Conservation (phyloP, 768 basidiomycete species). For the Daedaleopsis sinensis region DNA sequence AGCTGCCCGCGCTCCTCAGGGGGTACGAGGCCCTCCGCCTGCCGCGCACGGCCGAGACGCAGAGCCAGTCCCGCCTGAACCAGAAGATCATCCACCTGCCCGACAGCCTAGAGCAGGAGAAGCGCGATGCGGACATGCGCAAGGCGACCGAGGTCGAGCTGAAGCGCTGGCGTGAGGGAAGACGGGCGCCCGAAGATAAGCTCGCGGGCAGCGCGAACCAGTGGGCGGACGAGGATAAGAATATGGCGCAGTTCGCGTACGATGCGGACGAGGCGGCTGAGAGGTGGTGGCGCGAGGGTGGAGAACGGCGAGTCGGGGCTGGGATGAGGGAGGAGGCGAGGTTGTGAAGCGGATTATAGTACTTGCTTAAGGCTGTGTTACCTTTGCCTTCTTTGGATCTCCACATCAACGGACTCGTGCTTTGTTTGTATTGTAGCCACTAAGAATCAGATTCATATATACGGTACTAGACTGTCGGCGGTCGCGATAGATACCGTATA, state of each 20-base stretch:
- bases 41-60: conserved; percentile 50
- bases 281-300: conserved; percentile 48
- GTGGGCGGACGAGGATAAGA: conserved; percentile 62
- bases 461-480: too few species aligned
- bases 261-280: conserved; percentile 56
- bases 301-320: conserved; percentile 8
- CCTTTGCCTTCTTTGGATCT: too few species aligned
- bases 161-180: conserved; percentile 25
- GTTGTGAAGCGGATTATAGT: neutral
- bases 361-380: too few species aligned
- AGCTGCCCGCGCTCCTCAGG: conserved; percentile 48
- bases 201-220: conserved; percentile 48
- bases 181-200: conserved; percentile 21
- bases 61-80: conserved; percentile 51
- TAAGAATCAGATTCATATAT: too few species aligned
- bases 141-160: conserved; percentile 47
- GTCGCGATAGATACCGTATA: too few species aligned
- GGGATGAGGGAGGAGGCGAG: neutral
- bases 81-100: conserved; percentile 56
- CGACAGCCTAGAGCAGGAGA: conserved; percentile 55
- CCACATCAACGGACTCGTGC: too few species aligned
- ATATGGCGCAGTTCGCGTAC: conserved; percentile 49
- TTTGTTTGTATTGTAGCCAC: too few species aligned
- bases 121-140: conserved; percentile 54
- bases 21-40: conserved; percentile 58